Evolutionary conservation across 257 asterid genomes (phyloP).

Genomic region (Fraxinus cuspidata): DNA sequence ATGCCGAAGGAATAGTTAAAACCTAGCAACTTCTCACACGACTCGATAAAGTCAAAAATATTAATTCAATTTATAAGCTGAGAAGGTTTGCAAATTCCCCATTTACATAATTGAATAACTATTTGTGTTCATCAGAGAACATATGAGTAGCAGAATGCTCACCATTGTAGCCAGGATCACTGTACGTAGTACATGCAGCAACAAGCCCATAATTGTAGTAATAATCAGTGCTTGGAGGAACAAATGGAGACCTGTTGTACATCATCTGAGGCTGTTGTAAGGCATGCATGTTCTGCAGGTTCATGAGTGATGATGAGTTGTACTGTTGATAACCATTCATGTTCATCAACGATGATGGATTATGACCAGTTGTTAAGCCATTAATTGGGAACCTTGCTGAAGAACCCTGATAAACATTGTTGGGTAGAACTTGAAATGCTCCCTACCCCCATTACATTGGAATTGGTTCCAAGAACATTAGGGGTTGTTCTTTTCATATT

Average conservation of each 20-base stretch:
- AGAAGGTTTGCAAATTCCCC: no score
- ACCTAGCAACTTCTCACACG: no score
- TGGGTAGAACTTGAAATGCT: constrained; percentile 28
- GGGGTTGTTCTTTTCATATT: no score
- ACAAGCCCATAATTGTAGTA: constrained; percentile 39
- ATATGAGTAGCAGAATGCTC: constrained; percentile 36
- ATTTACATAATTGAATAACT: constrained; percentile 66
- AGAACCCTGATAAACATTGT: constrained; percentile 29
- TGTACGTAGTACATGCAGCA: constrained; percentile 27
- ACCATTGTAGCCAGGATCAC: constrained; percentile 26
- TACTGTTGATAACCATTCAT: constrained; percentile 27
- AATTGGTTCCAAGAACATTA: constrained; percentile 27
- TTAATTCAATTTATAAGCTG: no score
- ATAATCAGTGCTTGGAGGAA: constrained; percentile 57
- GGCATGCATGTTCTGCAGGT: constrained; percentile 54
- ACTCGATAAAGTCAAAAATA: no score
- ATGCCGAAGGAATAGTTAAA: no score
- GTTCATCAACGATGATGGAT: constrained; percentile 39
- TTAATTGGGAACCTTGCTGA: constrained; percentile 8
- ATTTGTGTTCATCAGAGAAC: constrained; percentile 65
- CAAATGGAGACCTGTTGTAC: constrained; percentile 58
- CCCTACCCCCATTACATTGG: constrained; percentile 3
- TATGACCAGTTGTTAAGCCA: no score
- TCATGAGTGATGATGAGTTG: constrained; percentile 49
- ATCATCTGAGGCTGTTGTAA: constrained; percentile 67